phyloP scores from a whole-genome alignment of 2,329 filamentous ascomycete species.

The Rhytidhysteron rufulum region DNA sequence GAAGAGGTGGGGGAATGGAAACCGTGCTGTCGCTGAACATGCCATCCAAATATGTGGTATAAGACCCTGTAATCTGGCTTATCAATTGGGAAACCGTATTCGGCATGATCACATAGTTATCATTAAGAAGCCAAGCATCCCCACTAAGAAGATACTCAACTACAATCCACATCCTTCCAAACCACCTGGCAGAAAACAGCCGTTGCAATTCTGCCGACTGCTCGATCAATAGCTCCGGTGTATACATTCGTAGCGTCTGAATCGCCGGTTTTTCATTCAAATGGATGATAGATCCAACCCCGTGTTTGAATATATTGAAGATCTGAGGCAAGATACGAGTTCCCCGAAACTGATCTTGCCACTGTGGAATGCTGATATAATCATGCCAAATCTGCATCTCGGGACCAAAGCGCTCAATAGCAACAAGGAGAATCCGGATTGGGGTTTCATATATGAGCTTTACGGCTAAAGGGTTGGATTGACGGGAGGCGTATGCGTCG shows the following conservation, averaged over 20 bases:
- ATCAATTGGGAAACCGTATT: conserved; percentile 5
- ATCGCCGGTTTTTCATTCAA: conserved; percentile 4
- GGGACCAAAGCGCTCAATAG: conserved; percentile 5
- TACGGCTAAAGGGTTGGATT: conserved; percentile 3
- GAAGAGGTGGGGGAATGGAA: not conserved
- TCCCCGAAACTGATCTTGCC: conserved; percentile 8
- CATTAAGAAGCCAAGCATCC: conserved; percentile 7
- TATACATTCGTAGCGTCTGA: conserved; percentile 1
- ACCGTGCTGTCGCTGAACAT: too few relatives aligned
- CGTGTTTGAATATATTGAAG: conserved; percentile 7
- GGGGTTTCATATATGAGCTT: conserved; percentile 5
- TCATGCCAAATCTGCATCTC: conserved; percentile 8
- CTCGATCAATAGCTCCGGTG: not conserved
- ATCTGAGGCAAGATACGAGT: conserved; percentile 9
- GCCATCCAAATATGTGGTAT: too few relatives aligned
- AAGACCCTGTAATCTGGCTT: conserved; percentile 2
- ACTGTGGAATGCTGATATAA: conserved; percentile 9
- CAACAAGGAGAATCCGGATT: conserved; percentile 4
- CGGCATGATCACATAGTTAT: conserved; percentile 7
- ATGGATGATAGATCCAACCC: conserved; percentile 6
- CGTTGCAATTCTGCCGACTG: not conserved
- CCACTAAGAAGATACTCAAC: conserved; percentile 5
- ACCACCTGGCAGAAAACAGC: conserved; percentile 6
- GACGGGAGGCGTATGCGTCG: conserved; percentile 7
- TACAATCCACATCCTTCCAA: conserved; percentile 7